These are phyloP conservation scores for Extremus antarcticus DNA, from an alignment of 495 filamentous ascomycete genomes.

Conservation along the genomic window DNA sequence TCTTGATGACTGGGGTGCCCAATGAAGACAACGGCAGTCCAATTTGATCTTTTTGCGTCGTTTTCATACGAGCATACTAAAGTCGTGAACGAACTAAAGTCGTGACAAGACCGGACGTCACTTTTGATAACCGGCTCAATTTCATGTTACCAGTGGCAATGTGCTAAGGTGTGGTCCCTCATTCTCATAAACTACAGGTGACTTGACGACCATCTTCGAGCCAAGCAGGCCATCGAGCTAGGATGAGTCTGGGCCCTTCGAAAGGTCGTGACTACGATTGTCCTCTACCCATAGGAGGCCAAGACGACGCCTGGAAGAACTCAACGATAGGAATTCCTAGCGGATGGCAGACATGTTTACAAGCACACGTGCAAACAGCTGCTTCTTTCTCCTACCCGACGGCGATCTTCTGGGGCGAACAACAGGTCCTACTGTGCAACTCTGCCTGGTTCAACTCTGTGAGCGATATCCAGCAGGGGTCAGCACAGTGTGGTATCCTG, in stretches of 20 bases:
- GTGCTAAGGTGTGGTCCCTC: too few species aligned
- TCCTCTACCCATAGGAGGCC: neutral
- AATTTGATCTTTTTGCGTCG: too few species aligned
- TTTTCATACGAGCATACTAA: too few species aligned
- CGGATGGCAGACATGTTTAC: conserved; percentile 22
- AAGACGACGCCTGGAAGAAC: neutral
- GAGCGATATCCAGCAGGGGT: conserved; percentile 4
- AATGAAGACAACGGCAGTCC: too few species aligned
- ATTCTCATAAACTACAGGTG: too few species aligned
- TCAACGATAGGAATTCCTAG: conserved; percentile 18
- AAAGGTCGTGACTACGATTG: neutral
- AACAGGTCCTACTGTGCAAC: conserved; percentile 24
- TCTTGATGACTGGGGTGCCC: too few species aligned
- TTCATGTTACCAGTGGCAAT: too few species aligned
- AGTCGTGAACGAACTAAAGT: too few species aligned
- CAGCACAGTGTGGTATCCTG: conserved; percentile 15
- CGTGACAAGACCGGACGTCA: too few species aligned
- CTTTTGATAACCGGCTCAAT: too few species aligned
- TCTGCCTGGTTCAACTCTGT: conserved; percentile 22
- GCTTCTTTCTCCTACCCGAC: conserved; percentile 24
- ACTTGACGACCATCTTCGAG: too few species aligned
- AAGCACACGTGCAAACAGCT: conserved; percentile 13
- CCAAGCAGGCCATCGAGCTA: neutral
- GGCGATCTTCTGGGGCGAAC: conserved; percentile 26
- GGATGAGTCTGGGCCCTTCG: neutral